Percentiles rank a stretch among this genome's conserved stretches.
Conservation (phyloP, 129 eudicot species). For the Flaveria bidentis region DNA sequence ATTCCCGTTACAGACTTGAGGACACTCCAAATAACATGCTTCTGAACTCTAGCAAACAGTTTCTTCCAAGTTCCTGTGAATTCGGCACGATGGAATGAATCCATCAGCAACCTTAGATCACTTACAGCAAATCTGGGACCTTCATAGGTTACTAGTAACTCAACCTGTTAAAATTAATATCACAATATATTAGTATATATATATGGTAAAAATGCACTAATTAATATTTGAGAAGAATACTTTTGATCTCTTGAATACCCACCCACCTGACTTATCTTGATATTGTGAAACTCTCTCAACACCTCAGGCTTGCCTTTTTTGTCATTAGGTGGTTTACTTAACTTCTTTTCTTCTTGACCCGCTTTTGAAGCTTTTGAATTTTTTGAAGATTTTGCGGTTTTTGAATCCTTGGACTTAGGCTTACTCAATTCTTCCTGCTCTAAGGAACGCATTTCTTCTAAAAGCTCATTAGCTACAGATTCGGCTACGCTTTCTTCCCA, state of each 20-base stretch:
- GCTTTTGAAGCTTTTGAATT: conserved; percentile 41
- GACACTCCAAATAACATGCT: conserved; percentile 95
- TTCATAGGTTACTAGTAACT: conserved; percentile 84
- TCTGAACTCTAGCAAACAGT: conserved; percentile 79
- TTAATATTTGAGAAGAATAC: neutral
- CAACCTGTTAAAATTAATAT: conserved; percentile 52
- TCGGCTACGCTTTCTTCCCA: conserved; percentile 96
- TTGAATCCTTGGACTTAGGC: conserved; percentile 61
- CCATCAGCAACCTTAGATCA: conserved; percentile 91
- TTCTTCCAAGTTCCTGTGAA: conserved; percentile 95
- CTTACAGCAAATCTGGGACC: conserved; percentile 94
- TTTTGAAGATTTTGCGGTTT: conserved; percentile 63
- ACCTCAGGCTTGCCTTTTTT: conserved; percentile 71
- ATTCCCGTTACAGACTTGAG: conserved; percentile 95
- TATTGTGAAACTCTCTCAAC: conserved; percentile 85
- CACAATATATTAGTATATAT: neutral
- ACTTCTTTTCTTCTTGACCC: conserved; percentile 73
- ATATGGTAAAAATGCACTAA: neutral
- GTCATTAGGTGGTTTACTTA: conserved; percentile 56
- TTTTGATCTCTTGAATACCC: conserved; percentile 14
- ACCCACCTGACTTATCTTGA: conserved; percentile 97
- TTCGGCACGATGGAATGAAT: conserved; percentile 78
- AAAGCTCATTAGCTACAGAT: conserved; percentile 87
- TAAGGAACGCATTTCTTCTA: conserved; percentile 56
- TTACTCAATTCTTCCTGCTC: conserved; percentile 65